phyloP scores from a whole-genome alignment of 371 early-diverging fungal genomes.

The Umbelopsis sp. region DNA sequence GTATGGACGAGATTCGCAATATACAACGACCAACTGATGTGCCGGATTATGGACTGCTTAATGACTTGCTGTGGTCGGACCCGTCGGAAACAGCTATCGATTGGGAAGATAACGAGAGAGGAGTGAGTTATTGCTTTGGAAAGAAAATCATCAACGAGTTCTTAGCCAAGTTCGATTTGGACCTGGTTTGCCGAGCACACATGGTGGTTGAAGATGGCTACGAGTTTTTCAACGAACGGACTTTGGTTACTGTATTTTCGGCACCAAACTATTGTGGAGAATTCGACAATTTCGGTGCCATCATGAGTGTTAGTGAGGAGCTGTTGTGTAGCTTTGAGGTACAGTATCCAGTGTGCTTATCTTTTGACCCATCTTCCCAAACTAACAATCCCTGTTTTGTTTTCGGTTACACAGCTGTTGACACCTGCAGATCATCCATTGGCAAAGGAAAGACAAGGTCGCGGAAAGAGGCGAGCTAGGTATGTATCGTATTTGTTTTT shows the following conservation, averaged over 20 bases:
- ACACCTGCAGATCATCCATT: constrained; percentile 51
- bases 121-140: constrained; percentile 97
- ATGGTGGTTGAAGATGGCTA: constrained; percentile 98
- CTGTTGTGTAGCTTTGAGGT: constrained; percentile 88
- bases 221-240: constrained; percentile 96
- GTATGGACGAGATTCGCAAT: constrained; percentile 94
- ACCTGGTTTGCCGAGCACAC: constrained; percentile 96
- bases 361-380: not conserved
- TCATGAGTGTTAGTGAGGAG: constrained; percentile 95
- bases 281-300: constrained; percentile 96
- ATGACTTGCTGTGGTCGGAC: constrained; percentile 93
- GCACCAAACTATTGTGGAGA: constrained; percentile 99
- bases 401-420: constrained; percentile 23
- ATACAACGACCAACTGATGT: constrained; percentile 96
- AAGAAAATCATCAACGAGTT: constrained; percentile 88
- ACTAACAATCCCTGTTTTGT: not conserved
- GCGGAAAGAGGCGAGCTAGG: constrained; percentile 28
- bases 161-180: constrained; percentile 87
- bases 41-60: constrained; percentile 93
- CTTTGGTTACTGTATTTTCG: constrained; percentile 95
- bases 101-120: constrained; percentile 99
- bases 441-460: constrained; percentile 29
- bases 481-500: not conserved
- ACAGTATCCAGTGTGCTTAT: not conserved
- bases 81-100: constrained; percentile 77